phyloP scores from a whole-genome alignment of 176 grass and related monocot genomes.

The Dactylis glomerata region DNA sequence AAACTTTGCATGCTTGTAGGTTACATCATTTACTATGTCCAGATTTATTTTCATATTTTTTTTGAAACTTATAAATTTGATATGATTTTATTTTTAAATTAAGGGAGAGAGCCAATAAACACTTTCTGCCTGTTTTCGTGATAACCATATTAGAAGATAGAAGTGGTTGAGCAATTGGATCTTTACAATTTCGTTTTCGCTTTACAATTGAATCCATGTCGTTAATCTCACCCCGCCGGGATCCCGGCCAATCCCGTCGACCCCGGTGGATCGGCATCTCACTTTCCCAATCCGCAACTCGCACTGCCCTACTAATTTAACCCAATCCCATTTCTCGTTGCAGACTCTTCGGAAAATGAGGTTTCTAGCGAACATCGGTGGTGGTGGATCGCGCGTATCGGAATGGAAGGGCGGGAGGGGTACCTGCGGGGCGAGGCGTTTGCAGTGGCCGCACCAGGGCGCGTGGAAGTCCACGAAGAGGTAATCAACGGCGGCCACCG shows the following conservation, averaged over 20 bases:
- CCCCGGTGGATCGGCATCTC: neutral
- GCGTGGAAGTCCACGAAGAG: constrained; percentile 95
- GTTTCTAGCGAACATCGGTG: neutral
- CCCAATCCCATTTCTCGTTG: neutral
- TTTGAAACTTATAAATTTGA: too few species aligned
- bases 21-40: too few species aligned
- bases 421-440: constrained; percentile 89
- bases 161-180: neutral
- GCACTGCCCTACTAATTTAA: neutral
- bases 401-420: neutral
- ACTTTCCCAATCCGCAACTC: neutral
- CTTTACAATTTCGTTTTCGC: neutral
- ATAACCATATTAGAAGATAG: neutral
- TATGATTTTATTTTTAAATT: too few species aligned
- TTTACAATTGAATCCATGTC: neutral
- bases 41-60: too few species aligned
- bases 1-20: too few species aligned
- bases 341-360: neutral
- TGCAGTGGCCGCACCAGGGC: constrained; percentile 97
- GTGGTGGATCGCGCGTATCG: neutral
- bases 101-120: too few species aligned
- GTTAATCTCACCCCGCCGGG: neutral
- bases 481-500: constrained; percentile 50
- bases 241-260: neutral
- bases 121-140: neutral